Evolutionary conservation across 2,329 filamentous ascomycete species (phyloP), one percentile per base, ranked within the genome.

Genomic region (Beauveria brongniartii): DNA sequence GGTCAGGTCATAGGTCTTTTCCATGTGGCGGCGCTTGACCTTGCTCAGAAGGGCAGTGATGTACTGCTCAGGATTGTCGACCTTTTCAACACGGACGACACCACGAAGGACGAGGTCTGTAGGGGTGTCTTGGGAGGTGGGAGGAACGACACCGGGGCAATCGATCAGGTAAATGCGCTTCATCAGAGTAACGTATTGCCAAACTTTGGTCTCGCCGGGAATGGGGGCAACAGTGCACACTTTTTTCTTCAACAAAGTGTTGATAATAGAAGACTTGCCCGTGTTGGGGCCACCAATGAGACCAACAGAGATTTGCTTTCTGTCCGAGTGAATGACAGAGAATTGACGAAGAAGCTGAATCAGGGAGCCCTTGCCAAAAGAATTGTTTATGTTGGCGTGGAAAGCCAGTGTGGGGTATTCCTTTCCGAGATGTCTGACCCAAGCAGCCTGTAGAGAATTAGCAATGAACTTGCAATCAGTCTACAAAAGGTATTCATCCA

Each of bases 101-200:
- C 94, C 94, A 65, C 93, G 85, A 10, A 99, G 81, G 3, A 99
- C 81, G 60, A 99, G 88, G 66, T 97, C 92, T 68, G 92, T 86
- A 30, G 92, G 90, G 0, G 88, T 90, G 69, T 97, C 93, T 59
- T 85, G 85, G 64, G 85, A 85, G 65, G 90, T 94, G 0, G 94
- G 93, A 4, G 94, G 94, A 0, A 97, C 94, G 46, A 99, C 92
- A 74, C 94, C 94, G 44, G 94, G 94, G 69, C 93, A 97, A 69
- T 99, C 94, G 68, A 99, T 97, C 59, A 99, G 83, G 74, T 78
- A 81, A 47, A 96, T 96, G 59, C 91, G 82, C 77, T 92, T 95
- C 90, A 96, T 96, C 63, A 97, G 76, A 3, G 92, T 96, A 66
- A 97, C 91, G 70, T 97, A 97, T 73, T 97, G 93, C 93, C 94